Base-by-base conservation (phyloP, 805 yeast species). In the Candida insectorum region DNA sequence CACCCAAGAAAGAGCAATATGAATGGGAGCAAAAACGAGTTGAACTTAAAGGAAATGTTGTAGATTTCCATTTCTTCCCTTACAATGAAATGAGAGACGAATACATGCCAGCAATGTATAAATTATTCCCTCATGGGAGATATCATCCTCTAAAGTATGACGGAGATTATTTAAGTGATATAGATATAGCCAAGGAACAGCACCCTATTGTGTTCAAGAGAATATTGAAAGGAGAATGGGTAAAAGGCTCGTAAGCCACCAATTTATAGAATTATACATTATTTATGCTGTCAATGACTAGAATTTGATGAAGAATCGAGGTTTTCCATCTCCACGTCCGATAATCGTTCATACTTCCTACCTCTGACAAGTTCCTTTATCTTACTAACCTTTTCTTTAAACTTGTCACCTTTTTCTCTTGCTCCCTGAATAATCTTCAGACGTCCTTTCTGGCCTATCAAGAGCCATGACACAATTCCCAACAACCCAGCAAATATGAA, bases 1-100 rank as follows among this genome's bases (percentile, higher is more conserved):
- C 80, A 1, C 26, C 62, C 0, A 40, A 48, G 10, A 59, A 60
- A 18, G 70, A 63, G 16, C 76, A 71, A 45, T 35, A 34, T 13
- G 36, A 46, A 7, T 65, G 71, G 65, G 65, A 58, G 21, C 16
- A 37, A 7, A 33, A 50, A 7, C 45, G 60, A 28, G 32, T 20
- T 8, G 8, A 20, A 8, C 8, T 20, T 20, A 47, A 44, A 9
- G 30, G 31, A 2, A 41, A 42, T 10, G 60, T 49, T 6, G 40
- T 51, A 22, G 28, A 48, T 6, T 67, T 57, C 41, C 71, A 65
- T 44, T 63, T 58, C 30, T 65, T 60, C 41, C 48, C 58, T 5
- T 50, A 44, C 17, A 46, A 19, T 15, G 33, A 36, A 34, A 50
- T 55, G 3, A 51, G 53, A 34, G 43, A 45, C 6, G 51, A 48